Evolutionary conservation across 768 basidiomycete genomes (phyloP), one percentile per base, ranked within the genome.

Genomic region (Dioszegia aurantiaca): DNA sequence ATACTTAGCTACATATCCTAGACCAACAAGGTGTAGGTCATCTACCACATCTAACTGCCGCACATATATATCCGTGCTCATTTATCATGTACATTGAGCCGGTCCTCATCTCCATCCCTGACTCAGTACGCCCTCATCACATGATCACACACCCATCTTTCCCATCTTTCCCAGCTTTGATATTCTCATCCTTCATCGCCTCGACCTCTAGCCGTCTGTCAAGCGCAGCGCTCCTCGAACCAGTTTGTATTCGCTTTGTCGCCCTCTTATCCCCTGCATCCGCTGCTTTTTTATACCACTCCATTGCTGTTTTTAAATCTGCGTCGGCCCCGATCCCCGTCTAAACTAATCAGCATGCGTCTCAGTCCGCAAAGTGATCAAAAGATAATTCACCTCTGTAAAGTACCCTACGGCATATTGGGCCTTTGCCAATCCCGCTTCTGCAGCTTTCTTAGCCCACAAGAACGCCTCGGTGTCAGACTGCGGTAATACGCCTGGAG

Each of bases 371-470:
- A 27, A 41, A 40, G 21, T 16, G 52, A 21, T 9, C 28, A 44
- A 46, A 17, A 23, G 16, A n/a, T 19, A n/a, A 75, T 79, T 54
- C 30, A 80, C 80, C 79, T 99, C 94, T 63, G 87, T 83, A 77
- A 99, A 99, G 80, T 99, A 99, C 1, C 95, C 95, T 0, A 93
- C 87, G 21, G 93, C 95, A 67, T 99, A 99, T 85, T 95, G 89
- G 11, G 95, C 95, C 76, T 99, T 99, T 4, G 85, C 83, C 14
- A 99, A 82, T 0, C 91, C 94, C 11, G 83, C 84, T 28, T 97
- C 93, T 17, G 92, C 93, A 23, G 95, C 92, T 70, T 86, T 92
- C 78, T 89, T 89, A 4, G 95, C 90, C 95, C 95, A 99, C 2
- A 99, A 80, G 78, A 86, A 98, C 11, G 95, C 95, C 73, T 99